Conservation (phyloP, 2,329 filamentous ascomycete species). For the Xylariomycetidae sp. region DNA sequence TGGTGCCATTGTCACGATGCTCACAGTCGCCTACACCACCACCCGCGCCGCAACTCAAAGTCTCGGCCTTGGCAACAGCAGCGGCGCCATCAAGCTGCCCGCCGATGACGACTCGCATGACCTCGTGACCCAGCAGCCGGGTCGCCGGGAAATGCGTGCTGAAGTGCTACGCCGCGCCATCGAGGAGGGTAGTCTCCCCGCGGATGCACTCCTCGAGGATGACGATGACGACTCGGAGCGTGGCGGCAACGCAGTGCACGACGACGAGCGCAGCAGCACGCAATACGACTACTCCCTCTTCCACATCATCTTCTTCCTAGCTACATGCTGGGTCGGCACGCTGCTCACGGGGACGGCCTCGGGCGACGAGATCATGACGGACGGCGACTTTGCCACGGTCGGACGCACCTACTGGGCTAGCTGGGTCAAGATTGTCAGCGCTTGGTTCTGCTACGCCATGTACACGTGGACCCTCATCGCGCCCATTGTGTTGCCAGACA, state of each 20-base stretch:
- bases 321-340: slow-evolving; percentile 92
- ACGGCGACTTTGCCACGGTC: slow-evolving; percentile 80
- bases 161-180: slow-evolving; percentile 88
- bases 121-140: slow-evolving; percentile 79
- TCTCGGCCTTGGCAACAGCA: slow-evolving; percentile 60
- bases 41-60: slow-evolving; percentile 92
- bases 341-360: slow-evolving; percentile 53
- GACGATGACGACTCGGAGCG: slow-evolving; percentile 59
- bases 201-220: slow-evolving; percentile 76
- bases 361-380: slow-evolving; percentile 52
- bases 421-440: slow-evolving; percentile 98
- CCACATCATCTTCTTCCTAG: slow-evolving; percentile 95
- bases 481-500: slow-evolving; percentile 76
- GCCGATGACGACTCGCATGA: slow-evolving; percentile 80
- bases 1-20: slow-evolving; percentile 90
- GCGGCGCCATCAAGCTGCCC: slow-evolving; percentile 53
- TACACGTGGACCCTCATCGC: slow-evolving; percentile 92
- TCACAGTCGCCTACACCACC: slow-evolving; percentile 95
- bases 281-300: slow-evolving; percentile 97
- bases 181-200: slow-evolving; percentile 85
- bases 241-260: slow-evolving; percentile 58
- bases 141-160: slow-evolving; percentile 84
- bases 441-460: slow-evolving; percentile 93
- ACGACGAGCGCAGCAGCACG: slow-evolving; percentile 82
- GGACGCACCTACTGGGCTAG: slow-evolving; percentile 94